These are phyloP conservation scores for Rhodosorus marinus DNA, from an alignment of 23 red algal species.

Conservation along the genomic window DNA sequence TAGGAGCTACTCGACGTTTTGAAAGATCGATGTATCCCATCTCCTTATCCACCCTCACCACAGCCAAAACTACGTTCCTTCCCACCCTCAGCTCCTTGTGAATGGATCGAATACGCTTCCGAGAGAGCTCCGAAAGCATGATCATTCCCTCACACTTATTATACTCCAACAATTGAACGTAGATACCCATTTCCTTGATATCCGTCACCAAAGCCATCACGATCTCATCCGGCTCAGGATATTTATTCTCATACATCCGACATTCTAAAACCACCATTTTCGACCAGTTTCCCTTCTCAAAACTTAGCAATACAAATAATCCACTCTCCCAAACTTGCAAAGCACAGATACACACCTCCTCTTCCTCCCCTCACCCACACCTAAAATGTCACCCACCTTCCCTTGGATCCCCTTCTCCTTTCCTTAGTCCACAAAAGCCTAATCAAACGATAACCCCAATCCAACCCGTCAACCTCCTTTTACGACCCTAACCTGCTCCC, in stretches of 20 bases:
- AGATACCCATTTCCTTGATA: conserved; percentile 98
- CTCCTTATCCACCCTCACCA: conserved; percentile 92
- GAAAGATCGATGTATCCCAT: conserved; percentile 99
- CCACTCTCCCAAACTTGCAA: not conserved
- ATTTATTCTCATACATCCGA: conserved; percentile 98
- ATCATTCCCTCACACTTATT: conserved; percentile 98
- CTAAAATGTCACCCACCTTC: too few species aligned
- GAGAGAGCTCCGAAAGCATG: conserved; percentile 96
- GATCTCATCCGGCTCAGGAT: conserved; percentile 93
- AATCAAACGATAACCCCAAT: too few species aligned
- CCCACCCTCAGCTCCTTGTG: conserved; percentile 92
- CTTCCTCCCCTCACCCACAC: not conserved
- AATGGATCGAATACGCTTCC: conserved; percentile 93
- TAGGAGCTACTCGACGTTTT: conserved; percentile 83
- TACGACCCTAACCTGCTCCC: too few species aligned
- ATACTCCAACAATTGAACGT: conserved; percentile 96
- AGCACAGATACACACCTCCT: not conserved
- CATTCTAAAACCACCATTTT: conserved; percentile 68
- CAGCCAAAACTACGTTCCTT: conserved; percentile 67
- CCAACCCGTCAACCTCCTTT: too few species aligned
- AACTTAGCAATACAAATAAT: not conserved
- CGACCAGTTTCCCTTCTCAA: too few species aligned
- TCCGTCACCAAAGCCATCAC: conserved; percentile 95
- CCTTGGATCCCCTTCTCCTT: too few species aligned
- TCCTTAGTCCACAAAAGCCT: too few species aligned